Percentiles rank a stretch among this genome's conserved stretches.
phyloP scores from a whole-genome alignment of 345 rosid genomes.

The Viola odorata region DNA sequence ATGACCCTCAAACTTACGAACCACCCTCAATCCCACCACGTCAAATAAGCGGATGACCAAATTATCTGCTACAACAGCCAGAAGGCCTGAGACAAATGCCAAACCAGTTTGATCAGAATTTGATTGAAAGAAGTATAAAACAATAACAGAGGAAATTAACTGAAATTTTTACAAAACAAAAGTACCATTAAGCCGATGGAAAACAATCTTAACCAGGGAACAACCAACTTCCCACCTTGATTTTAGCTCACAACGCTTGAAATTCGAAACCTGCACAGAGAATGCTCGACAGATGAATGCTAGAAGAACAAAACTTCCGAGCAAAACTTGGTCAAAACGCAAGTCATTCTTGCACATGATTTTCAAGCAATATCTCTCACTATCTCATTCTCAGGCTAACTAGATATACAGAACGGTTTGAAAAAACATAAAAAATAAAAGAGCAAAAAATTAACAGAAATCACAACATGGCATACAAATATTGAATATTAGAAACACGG shows the following conservation, averaged over 20 bases:
- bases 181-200: constrained; percentile 74
- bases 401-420: too few relatives aligned
- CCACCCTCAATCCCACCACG: constrained; percentile 70
- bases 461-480: too few relatives aligned
- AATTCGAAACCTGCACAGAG: constrained; percentile 84
- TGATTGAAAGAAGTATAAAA: constrained; percentile 6
- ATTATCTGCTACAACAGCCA: constrained; percentile 90
- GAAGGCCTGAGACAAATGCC: constrained; percentile 54
- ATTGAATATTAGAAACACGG: too few relatives aligned
- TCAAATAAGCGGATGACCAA: constrained; percentile 68
- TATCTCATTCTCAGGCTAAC: too few relatives aligned
- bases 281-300: not conserved
- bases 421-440: too few relatives aligned
- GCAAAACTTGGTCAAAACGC: constrained; percentile 1
- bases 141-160: not conserved
- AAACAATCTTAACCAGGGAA: constrained; percentile 63
- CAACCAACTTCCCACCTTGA: constrained; percentile 81
- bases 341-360: not conserved
- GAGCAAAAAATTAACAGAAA: too few relatives aligned
- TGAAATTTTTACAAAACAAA: not conserved
- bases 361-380: not conserved
- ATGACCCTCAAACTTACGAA: constrained; percentile 94
- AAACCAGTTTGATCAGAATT: constrained; percentile 10
- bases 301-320: constrained; percentile 7
- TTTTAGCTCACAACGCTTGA: constrained; percentile 60